These are phyloP conservation scores for Starmerella stigmatis DNA, from an alignment of 805 yeast genomes.

Conservation along the genomic window DNA sequence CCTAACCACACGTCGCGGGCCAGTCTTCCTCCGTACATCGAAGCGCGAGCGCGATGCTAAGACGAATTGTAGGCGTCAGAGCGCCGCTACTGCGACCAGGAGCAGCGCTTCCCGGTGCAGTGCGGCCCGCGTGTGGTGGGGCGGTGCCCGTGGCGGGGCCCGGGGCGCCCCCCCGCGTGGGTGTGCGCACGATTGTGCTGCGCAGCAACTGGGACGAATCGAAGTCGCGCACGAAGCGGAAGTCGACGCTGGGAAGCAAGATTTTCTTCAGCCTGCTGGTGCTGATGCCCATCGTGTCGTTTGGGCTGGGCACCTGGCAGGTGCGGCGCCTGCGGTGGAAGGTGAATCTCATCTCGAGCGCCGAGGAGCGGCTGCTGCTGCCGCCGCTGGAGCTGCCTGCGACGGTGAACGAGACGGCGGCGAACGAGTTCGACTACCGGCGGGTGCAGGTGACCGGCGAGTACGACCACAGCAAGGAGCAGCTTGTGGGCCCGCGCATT, in stretches of 20 bases:
- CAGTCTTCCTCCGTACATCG: background rate
- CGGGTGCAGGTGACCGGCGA: slow-evolving; percentile 65
- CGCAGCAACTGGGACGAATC: slow-evolving; percentile 22
- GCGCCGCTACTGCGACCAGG: background rate
- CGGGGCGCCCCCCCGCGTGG: background rate
- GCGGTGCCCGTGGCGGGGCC: no score
- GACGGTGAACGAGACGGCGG: slow-evolving; percentile 45
- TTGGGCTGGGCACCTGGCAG: slow-evolving; percentile 91
- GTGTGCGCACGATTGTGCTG: slow-evolving; percentile 13
- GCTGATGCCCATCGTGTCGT: slow-evolving; percentile 79
- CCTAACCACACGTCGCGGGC: no score
- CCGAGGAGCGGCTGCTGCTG: slow-evolving; percentile 70
- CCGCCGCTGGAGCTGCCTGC: slow-evolving; percentile 64
- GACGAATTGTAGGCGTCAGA: background rate
- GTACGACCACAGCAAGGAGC: slow-evolving; percentile 75
- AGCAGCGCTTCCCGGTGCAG: no score
- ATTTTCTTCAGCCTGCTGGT: slow-evolving; percentile 34
- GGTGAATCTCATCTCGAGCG: slow-evolving; percentile 62
- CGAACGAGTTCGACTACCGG: slow-evolving; percentile 70
- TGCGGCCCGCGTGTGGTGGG: no score
- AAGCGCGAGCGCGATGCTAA: background rate
- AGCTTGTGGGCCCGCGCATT: slow-evolving; percentile 84
- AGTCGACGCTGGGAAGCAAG: slow-evolving; percentile 6
- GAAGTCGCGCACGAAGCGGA: slow-evolving; percentile 13
- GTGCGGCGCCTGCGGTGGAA: slow-evolving; percentile 80